Evolutionary conservation across 306 rosid species (phyloP).

Genomic region (Geum urbanum): DNA sequence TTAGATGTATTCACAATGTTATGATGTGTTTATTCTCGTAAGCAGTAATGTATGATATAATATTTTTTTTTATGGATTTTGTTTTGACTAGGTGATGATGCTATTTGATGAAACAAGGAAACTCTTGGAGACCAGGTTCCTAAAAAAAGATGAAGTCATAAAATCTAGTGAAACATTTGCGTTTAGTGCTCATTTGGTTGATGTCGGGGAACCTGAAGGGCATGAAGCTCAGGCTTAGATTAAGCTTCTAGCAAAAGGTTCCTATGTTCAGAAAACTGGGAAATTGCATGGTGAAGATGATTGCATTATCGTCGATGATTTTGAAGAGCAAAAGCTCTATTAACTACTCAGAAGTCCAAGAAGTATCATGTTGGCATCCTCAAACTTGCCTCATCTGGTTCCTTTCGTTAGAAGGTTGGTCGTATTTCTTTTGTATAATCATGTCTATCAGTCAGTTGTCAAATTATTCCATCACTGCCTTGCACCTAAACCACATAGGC

Average conservation of each 20-base stretch:
- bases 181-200: conserved; percentile 63
- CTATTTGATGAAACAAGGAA: conserved; percentile 56
- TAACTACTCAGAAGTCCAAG: conserved; percentile 31
- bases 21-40: conserved; percentile 5
- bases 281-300: conserved; percentile 28
- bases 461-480: not conserved
- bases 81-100: conserved; percentile 47
- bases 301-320: conserved; percentile 25
- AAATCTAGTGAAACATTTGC: conserved; percentile 43
- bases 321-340: conserved; percentile 33
- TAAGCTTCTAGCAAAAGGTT: conserved; percentile 25
- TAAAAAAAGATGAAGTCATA: conserved; percentile 57
- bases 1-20: not conserved
- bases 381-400: conserved; percentile 26
- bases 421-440: conserved; percentile 6
- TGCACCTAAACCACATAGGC: not conserved
- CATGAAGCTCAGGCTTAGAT: conserved; percentile 31
- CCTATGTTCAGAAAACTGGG: conserved; percentile 28
- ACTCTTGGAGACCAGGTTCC: conserved; percentile 52
- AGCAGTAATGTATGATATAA: not conserved
- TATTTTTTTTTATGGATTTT: not conserved
- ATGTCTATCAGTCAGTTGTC: not conserved
- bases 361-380: conserved; percentile 29
- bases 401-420: conserved; percentile 25
- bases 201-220: conserved; percentile 55